phyloP scores from a whole-genome alignment of 2,329 filamentous ascomycete species.

The Furcasterigmium furcatum region DNA sequence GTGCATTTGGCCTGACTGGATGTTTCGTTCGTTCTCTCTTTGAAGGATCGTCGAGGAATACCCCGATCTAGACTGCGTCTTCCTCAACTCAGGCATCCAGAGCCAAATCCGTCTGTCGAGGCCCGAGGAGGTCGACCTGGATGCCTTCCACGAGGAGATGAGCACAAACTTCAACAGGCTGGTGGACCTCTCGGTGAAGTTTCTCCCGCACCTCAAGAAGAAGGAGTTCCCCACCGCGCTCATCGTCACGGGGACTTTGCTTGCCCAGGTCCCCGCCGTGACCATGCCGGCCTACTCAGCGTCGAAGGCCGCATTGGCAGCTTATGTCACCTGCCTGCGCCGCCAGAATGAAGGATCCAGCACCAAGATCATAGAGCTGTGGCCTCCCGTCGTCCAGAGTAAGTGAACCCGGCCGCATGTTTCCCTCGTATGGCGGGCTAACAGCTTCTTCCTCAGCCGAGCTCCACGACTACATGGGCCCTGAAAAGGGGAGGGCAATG shows the following conservation, averaged over 20 bases:
- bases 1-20: too few relatives aligned
- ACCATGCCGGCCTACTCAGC: conserved; percentile 36
- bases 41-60: conserved; percentile 25
- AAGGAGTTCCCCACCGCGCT: conserved; percentile 9
- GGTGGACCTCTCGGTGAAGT: conserved; percentile 20
- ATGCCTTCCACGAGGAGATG: conserved; percentile 20
- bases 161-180: conserved; percentile 23
- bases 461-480: conserved; percentile 16
- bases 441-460: conserved; percentile 14
- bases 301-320: conserved; percentile 39
- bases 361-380: conserved; percentile 31
- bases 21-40: too few relatives aligned
- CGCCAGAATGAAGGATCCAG: conserved; percentile 23
- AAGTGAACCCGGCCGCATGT: too few relatives aligned
- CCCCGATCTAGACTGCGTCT: conserved; percentile 51
- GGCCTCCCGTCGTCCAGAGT: conserved; percentile 24
- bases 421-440: too few relatives aligned
- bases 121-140: conserved; percentile 22
- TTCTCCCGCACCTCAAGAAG: conserved; percentile 20
- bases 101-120: conserved; percentile 34
- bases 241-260: conserved; percentile 14
- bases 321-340: conserved; percentile 34
- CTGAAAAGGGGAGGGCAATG: conserved; percentile 10
- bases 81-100: conserved; percentile 57
- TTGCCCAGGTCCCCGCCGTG: conserved; percentile 29